These are phyloP conservation scores for Pyricularia grisea DNA, from an alignment of 2,329 filamentous ascomycete genomes.

Conservation along the genomic window DNA sequence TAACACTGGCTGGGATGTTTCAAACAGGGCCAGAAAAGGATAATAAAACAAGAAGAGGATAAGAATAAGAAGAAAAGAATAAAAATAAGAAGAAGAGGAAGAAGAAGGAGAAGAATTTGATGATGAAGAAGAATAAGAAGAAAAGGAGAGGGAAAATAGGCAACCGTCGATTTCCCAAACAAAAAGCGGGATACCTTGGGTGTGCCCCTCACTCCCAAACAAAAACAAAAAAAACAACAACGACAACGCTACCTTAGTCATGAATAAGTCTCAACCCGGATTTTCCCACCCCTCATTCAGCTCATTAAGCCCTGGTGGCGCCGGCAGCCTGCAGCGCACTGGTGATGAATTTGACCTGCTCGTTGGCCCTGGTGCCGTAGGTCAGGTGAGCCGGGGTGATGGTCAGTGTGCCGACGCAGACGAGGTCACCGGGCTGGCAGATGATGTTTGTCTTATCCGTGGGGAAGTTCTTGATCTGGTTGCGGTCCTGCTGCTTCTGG, in stretches of 20 bases:
- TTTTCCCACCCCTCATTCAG: too few species aligned
- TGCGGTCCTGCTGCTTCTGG: slow-evolving; percentile 11
- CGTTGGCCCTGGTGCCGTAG: slow-evolving; percentile 7
- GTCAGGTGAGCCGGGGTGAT: slow-evolving; percentile 7
- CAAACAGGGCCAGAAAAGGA: neutral
- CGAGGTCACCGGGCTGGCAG: slow-evolving; percentile 8
- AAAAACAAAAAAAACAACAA: neutral
- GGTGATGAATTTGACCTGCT: slow-evolving; percentile 6
- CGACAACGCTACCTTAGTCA: neutral
- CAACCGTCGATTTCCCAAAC: neutral
- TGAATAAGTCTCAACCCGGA: neutral
- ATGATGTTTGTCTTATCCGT: slow-evolving; percentile 7
- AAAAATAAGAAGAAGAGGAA: too few species aligned
- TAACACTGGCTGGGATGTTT: neutral
- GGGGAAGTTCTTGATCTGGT: slow-evolving; percentile 5
- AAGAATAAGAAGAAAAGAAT: neutral
- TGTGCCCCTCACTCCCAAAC: neutral
- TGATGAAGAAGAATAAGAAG: too few species aligned
- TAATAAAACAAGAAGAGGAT: neutral
- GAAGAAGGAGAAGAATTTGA: too few species aligned
- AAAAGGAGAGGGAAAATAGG: too few species aligned
- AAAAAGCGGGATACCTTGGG: neutral
- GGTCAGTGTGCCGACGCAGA: slow-evolving; percentile 7
- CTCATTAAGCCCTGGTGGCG: neutral
- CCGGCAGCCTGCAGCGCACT: neutral